phyloP scores from a whole-genome alignment of 768 basidiomycete genomes.

The Termitomyces eurrhizus region DNA sequence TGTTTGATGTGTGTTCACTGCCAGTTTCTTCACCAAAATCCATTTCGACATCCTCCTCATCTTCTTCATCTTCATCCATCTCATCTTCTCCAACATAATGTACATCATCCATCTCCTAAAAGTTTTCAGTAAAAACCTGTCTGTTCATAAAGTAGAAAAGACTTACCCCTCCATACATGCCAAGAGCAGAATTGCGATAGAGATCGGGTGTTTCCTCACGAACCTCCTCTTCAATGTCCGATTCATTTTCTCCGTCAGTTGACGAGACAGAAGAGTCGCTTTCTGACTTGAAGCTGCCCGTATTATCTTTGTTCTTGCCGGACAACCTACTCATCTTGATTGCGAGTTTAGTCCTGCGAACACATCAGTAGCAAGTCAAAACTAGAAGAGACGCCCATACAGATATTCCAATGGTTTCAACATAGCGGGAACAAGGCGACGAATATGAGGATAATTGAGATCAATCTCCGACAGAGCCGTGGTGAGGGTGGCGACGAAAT shows the following conservation, averaged over 20 bases:
- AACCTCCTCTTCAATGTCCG: slow-evolving; percentile 48
- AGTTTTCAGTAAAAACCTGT: slow-evolving; percentile 11
- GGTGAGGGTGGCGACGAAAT: slow-evolving; percentile 87
- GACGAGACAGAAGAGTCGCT: slow-evolving; percentile 47
- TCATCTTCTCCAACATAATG: slow-evolving; percentile 67
- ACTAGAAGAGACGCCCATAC: slow-evolving; percentile 39
- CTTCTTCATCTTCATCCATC: slow-evolving; percentile 77
- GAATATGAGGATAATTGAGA: slow-evolving; percentile 91
- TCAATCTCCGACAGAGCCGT: slow-evolving; percentile 89
- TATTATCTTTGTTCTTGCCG: slow-evolving; percentile 56
- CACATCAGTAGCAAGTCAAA: slow-evolving; percentile 12
- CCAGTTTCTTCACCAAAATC: slow-evolving; percentile 83
- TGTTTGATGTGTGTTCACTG: slow-evolving; percentile 76
- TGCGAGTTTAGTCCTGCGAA: slow-evolving; percentile 82
- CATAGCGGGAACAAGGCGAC: slow-evolving; percentile 80
- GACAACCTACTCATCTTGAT: slow-evolving; percentile 93
- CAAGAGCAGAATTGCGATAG: slow-evolving; percentile 94
- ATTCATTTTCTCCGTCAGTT: slow-evolving; percentile 58
- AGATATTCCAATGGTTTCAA: slow-evolving; percentile 86
- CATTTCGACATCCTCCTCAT: slow-evolving; percentile 83
- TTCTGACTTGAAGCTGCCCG: slow-evolving; percentile 44
- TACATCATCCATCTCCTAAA: slow-evolving; percentile 82
- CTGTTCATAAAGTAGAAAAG: not conserved
- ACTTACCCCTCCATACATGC: slow-evolving; percentile 91
- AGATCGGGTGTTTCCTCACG: slow-evolving; percentile 88